Percentiles rank a stretch among this genome's conserved stretches.
These are phyloP conservation scores for Neurospora pannonica DNA, from an alignment of 495 filamentous ascomycete genomes.

Conservation along the genomic window DNA sequence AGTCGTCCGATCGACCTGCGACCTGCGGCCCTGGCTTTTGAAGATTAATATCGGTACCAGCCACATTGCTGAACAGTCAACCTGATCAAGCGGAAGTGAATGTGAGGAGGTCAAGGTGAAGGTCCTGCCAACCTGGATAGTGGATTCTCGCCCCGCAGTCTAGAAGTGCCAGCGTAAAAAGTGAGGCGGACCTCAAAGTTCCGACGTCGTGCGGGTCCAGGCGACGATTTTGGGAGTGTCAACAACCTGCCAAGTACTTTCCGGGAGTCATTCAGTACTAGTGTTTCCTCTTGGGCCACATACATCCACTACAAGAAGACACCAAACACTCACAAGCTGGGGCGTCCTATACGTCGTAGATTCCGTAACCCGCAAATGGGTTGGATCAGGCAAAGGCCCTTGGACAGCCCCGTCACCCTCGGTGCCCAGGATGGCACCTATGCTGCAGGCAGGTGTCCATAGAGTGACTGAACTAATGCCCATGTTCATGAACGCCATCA, in stretches of 20 bases:
- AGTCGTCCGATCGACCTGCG: slow-evolving; percentile 5
- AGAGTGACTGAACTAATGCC: slow-evolving; percentile 92
- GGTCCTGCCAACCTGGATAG: background rate
- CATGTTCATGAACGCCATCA: slow-evolving; percentile 89
- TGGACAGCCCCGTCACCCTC: slow-evolving; percentile 67
- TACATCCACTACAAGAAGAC: slow-evolving; percentile 96
- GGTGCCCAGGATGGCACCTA: slow-evolving; percentile 80
- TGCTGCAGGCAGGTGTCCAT: slow-evolving; percentile 85
- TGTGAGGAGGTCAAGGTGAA: background rate
- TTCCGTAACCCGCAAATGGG: slow-evolving; percentile 98
- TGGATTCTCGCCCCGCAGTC: background rate
- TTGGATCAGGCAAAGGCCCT: slow-evolving; percentile 84
- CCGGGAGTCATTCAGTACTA: background rate
- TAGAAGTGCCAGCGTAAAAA: background rate
- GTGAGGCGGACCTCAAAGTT: background rate
- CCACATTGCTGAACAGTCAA: background rate
- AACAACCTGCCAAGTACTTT: background rate
- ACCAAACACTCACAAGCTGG: slow-evolving; percentile 85
- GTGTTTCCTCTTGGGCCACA: background rate
- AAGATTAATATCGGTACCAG: background rate
- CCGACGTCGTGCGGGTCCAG: background rate
- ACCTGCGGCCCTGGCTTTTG: background rate
- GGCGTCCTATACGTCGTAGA: slow-evolving; percentile 99
- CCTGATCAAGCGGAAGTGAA: background rate
- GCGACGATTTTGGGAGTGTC: background rate